Percentiles rank a stretch among this genome's conserved stretches.
These are phyloP conservation scores for Russula ochroleuca DNA, from an alignment of 768 basidiomycete genomes.

Conservation along the genomic window DNA sequence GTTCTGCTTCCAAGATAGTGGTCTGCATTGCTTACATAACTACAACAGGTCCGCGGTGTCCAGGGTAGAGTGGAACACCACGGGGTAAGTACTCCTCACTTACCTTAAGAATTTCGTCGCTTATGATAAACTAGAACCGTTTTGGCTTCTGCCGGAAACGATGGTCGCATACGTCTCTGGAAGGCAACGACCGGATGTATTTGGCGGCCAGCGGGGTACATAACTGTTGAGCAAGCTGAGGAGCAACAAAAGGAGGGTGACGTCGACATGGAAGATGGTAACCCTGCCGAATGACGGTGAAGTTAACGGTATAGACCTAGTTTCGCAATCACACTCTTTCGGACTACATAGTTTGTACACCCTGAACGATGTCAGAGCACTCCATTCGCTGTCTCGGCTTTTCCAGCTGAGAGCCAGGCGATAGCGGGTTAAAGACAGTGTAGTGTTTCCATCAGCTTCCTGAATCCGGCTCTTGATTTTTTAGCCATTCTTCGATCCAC, in stretches of 20 bases:
- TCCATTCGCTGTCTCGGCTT: neutral
- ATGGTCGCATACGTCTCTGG: conserved; percentile 79
- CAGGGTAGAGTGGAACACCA: conserved; percentile 93
- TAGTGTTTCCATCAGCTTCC: conserved; percentile 21
- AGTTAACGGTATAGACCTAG: neutral
- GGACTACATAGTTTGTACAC: neutral
- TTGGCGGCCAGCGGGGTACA: conserved; percentile 77
- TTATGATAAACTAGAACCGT: conserved; percentile 52
- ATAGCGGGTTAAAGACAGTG: conserved; percentile 5
- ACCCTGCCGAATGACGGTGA: conserved; percentile 35
- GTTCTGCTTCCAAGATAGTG: neutral
- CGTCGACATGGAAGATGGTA: conserved; percentile 43
- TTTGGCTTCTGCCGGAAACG: conserved; percentile 77
- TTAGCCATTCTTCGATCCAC: conserved; percentile 80
- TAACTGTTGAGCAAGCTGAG: conserved; percentile 73
- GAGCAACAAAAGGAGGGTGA: conserved; percentile 42
- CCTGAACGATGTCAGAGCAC: neutral
- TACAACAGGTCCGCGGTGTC: conserved; percentile 61
- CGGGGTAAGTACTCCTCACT: conserved; percentile 49
- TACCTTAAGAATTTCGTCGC: conserved; percentile 3
- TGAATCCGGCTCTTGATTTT: conserved; percentile 29
- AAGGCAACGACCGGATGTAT: conserved; percentile 80
- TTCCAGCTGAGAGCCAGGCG: neutral
- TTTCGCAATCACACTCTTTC: conserved; percentile 8
- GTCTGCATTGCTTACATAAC: conserved; percentile 1